Conservation (phyloP, 2,329 filamentous ascomycete species). For the Xylaria sp. region DNA sequence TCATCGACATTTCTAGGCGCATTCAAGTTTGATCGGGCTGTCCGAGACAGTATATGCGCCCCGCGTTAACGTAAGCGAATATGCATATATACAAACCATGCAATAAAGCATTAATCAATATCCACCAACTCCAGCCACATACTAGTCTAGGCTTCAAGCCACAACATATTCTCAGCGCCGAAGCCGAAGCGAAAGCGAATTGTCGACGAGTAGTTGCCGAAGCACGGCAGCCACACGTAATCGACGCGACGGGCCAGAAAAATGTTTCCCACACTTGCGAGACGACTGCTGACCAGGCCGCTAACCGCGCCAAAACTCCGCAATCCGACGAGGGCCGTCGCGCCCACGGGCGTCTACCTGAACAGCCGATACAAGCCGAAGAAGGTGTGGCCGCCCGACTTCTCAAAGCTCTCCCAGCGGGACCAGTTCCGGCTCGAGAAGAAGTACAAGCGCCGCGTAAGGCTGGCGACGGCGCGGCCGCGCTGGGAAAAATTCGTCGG, state of each 20-base stretch:
- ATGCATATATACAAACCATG: slow-evolving; percentile 21
- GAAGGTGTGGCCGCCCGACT: slow-evolving; percentile 83
- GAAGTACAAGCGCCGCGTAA: slow-evolving; percentile 77
- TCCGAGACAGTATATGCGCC: background rate
- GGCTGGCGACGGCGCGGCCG: slow-evolving; percentile 49
- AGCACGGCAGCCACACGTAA: slow-evolving; percentile 1
- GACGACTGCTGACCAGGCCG: slow-evolving; percentile 53
- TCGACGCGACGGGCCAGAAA: background rate
- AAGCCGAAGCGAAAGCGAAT: background rate
- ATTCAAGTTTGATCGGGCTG: slow-evolving; percentile 10
- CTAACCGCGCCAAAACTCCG: slow-evolving; percentile 42
- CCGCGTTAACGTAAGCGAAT: background rate
- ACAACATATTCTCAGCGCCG: slow-evolving; percentile 8
- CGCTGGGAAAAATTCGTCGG: slow-evolving; percentile 58
- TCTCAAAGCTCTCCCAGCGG: slow-evolving; percentile 73
- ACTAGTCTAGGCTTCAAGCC: slow-evolving; percentile 7
- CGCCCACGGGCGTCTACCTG: slow-evolving; percentile 54
- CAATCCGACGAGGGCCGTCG: slow-evolving; percentile 40
- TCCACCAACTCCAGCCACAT: slow-evolving; percentile 7
- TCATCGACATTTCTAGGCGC: background rate
- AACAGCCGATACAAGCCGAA: slow-evolving; percentile 71
- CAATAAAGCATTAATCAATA: slow-evolving; percentile 2
- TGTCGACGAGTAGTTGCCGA: background rate
- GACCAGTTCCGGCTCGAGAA: slow-evolving; percentile 83
- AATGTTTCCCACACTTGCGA: slow-evolving; percentile 61